Base-by-base conservation (phyloP, 495 filamentous ascomycete genomes). In the Margaritispora aquatica region DNA sequence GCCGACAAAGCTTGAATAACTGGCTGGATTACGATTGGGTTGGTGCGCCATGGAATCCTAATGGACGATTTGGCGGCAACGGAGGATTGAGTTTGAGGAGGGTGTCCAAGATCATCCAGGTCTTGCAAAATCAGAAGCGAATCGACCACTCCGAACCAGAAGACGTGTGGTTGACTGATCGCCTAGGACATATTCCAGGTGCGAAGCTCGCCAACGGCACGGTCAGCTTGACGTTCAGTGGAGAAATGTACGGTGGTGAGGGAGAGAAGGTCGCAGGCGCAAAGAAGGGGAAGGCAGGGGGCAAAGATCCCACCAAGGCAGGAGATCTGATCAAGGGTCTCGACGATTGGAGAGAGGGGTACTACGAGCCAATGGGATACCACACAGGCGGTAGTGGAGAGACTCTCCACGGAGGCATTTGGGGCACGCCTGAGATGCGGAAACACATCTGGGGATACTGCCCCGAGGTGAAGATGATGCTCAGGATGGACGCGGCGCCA, bases 321-420 rank as follows among this genome's bases (percentile, higher is more conserved):
- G 69, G 68, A 26, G 64, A 69, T 2, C 69, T 71, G 34, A 62
- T 72, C 23, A 59, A 68, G 46, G 72, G 69, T 0, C 44, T 76
- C 20, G 75, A 78, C 54, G 69, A 71, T 60, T 78, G 71, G 73
- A 66, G 75, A 44, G 65, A 70, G 4, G 75, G 78, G 34, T 73
- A 70, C 24, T 74, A 77, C 50, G 77, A 78, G 59, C 77, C 77
- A 7, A 79, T 80, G 78, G 78, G 78, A 31, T 80, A 80, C 57
- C 78, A 80, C 55, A 74, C 75, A n/a, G 77, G 76, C 1, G 70
- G 72, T 22, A 70, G 70, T 36, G 77, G 76, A 21, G 47, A 20
- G 4, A 65, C 58, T 19, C 55, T 80, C 24, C 72, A 75, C 22
- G 24, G 26, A 15, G 69, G 55, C 1, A 69, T 79, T 34, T 80